Conservation (phyloP, 164 flowering plant species). For the Nymphaea colorata region DNA sequence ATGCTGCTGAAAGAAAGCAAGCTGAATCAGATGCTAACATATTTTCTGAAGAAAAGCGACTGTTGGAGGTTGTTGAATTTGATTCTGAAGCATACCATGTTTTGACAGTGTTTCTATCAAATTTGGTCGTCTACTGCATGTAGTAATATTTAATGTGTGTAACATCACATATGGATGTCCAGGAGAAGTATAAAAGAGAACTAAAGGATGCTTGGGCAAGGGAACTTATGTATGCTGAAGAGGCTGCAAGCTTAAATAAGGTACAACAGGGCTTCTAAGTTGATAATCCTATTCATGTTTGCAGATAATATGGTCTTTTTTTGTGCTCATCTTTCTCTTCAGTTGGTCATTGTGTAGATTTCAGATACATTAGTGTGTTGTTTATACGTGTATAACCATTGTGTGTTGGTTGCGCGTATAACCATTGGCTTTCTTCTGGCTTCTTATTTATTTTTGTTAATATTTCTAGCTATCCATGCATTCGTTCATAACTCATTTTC, state of each 20-base stretch:
- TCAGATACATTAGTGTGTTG: no score
- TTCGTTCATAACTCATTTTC: no score
- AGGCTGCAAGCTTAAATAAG: slow-evolving; percentile 86
- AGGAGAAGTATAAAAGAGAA: slow-evolving; percentile 86
- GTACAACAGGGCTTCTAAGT: slow-evolving; percentile 17
- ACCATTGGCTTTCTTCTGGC: no score
- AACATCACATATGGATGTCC: background rate
- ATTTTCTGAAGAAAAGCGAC: slow-evolving; percentile 63
- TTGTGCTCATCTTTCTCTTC: no score
- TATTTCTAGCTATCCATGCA: no score
- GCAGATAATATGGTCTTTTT: no score
- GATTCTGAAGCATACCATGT: background rate
- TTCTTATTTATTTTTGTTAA: no score
- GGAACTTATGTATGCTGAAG: slow-evolving; percentile 94
- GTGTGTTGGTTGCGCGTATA: no score
- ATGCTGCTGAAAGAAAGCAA: slow-evolving; percentile 84
- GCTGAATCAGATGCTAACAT: slow-evolving; percentile 71
- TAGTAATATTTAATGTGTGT: background rate
- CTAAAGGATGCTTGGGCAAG: slow-evolving; percentile 84
- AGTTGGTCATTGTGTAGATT: no score
- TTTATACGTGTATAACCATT: no score
- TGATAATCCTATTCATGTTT: no score
- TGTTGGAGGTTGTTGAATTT: slow-evolving; percentile 46
- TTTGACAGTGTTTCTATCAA: background rate
- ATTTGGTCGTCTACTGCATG: background rate